Base-by-base conservation (phyloP, 306 rosid genomes). In the Rosa rugosa region DNA sequence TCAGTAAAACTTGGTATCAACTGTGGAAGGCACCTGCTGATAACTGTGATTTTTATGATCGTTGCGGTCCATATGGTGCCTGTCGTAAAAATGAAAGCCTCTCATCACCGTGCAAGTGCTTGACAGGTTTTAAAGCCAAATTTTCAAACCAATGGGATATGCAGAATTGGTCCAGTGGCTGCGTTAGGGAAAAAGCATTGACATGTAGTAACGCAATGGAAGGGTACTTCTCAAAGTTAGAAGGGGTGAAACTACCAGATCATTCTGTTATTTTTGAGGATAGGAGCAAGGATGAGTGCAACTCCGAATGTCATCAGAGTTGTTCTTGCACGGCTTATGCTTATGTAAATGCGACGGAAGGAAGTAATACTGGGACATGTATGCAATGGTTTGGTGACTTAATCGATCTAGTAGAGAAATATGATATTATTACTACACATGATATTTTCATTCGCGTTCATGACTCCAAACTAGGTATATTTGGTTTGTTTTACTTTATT, bases 321-420 rank as follows among this genome's bases (percentile, higher is more conserved):
- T 92, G 91, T 69, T 83, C 89, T 59, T 92, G 97, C 78, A 78
- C 75, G 18, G 94, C 91, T 50, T 90, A 88, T 82, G 88, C 91
- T 49, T 83, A 73, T 75, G 78, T 54, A 18, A 22, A 57, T 57
- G 3, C 64, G 5, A 57, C 31, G 0, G 64, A 57, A 8, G 64
- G 5, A 22, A 22, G 13, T 2, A 13, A 4, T 31, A 14, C 13
- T 17, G 14, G 20, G 17, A 71, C 0, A 47, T 71, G 75, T 11
- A 27, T 71, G 44, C 4, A 27, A 50, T 50, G 75, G 75, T 14
- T 50, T 72, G 27, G 45, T 10, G 63, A 72, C 25, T 27, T 71
- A 16, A 14, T 18, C 23, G 44, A 72, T 50, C 25, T 50, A 17
- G 62, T 50, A 49, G 46, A 72, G 18, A 72, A 72, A 17, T 16